phyloP scores from a whole-genome alignment of 495 filamentous ascomycete species.

The Aspergillus sparsus region DNA sequence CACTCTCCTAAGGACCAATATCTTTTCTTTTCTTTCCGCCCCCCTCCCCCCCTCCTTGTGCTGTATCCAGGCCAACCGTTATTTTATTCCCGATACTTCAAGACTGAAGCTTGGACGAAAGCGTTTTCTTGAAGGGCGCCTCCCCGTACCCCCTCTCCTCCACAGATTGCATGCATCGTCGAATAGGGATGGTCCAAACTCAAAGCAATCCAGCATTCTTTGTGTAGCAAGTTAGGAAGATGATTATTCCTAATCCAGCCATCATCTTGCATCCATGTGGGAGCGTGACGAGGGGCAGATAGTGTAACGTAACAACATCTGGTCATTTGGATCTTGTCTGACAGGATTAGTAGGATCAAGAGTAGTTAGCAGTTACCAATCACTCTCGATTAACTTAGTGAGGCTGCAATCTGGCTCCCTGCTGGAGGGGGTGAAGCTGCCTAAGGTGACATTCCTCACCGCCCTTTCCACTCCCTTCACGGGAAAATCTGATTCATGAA shows the following conservation, averaged over 20 bases:
- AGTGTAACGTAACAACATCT: slow-evolving; percentile 10
- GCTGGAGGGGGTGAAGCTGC: slow-evolving; percentile 1
- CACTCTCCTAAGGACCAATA: too few species aligned
- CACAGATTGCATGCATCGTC: neutral
- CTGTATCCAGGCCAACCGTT: too few species aligned
- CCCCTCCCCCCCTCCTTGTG: too few species aligned
- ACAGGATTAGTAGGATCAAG: neutral
- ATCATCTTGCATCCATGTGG: slow-evolving; percentile 9
- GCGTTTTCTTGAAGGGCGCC: neutral
- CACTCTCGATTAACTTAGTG: neutral
- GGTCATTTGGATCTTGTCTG: slow-evolving; percentile 20
- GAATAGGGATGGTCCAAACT: neutral
- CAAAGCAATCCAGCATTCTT: slow-evolving; percentile 1
- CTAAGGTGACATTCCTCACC: slow-evolving; percentile 18
- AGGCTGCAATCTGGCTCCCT: slow-evolving; percentile 13
- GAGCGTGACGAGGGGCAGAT: slow-evolving; percentile 3
- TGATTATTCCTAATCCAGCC: slow-evolving; percentile 1
- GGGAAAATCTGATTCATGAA: neutral
- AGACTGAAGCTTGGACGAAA: too few species aligned
- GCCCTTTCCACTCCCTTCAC: slow-evolving; percentile 19
- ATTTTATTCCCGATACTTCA: too few species aligned
- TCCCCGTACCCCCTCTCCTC: neutral
- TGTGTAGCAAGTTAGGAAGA: slow-evolving; percentile 1
- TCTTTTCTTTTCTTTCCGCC: too few species aligned
- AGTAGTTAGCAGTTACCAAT: slow-evolving; percentile 7